A percentile compares a stretch with the other conserved stretches of the same genome.
Evolutionary conservation across 148 eudicot species (phyloP).

Genomic region (Heliosperma pusillum): DNA sequence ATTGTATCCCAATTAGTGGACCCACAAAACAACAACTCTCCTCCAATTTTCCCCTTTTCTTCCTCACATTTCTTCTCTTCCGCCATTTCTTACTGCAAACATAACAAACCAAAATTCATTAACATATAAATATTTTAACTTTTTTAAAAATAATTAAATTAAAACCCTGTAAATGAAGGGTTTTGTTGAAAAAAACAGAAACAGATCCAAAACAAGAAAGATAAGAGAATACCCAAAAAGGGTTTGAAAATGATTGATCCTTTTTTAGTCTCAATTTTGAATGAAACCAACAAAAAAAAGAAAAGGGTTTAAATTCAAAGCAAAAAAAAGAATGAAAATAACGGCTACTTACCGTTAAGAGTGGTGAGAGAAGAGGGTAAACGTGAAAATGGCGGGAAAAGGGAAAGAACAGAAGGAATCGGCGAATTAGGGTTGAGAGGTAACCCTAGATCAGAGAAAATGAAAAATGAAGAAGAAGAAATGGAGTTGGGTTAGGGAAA

Average conservation of each 20-base stretch:
- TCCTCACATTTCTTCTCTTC: slow-evolving; percentile 43
- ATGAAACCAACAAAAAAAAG: background rate
- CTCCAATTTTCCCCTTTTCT: slow-evolving; percentile 53
- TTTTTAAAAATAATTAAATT: background rate
- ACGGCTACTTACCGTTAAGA: slow-evolving; percentile 46
- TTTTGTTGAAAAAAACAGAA: background rate
- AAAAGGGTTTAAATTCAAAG: slow-evolving; percentile 10
- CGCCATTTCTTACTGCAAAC: slow-evolving; percentile 39
- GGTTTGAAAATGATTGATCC: background rate
- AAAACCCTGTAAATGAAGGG: slow-evolving; percentile 2
- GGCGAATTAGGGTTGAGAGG: slow-evolving; percentile 32
- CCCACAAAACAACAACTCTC: slow-evolving; percentile 87
- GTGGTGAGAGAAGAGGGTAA: slow-evolving; percentile 3
- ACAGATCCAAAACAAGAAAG: slow-evolving; percentile 5
- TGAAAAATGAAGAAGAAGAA: slow-evolving; percentile 5
- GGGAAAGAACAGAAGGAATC: slow-evolving; percentile 19
- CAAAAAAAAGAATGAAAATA: slow-evolving; percentile 24
- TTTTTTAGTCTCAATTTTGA: background rate
- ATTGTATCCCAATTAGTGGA: slow-evolving; percentile 78
- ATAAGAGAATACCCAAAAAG: background rate
- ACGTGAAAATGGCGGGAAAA: slow-evolving; percentile 38
- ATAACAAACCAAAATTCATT: slow-evolving; percentile 23
- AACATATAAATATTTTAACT: background rate
- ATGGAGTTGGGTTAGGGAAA: background rate
- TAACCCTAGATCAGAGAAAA: slow-evolving; percentile 40